A percentile compares a stretch with the other conserved stretches of the same genome.
phyloP scores from a whole-genome alignment of 2,329 filamentous ascomycete species.

The Colletotrichum sp. region DNA sequence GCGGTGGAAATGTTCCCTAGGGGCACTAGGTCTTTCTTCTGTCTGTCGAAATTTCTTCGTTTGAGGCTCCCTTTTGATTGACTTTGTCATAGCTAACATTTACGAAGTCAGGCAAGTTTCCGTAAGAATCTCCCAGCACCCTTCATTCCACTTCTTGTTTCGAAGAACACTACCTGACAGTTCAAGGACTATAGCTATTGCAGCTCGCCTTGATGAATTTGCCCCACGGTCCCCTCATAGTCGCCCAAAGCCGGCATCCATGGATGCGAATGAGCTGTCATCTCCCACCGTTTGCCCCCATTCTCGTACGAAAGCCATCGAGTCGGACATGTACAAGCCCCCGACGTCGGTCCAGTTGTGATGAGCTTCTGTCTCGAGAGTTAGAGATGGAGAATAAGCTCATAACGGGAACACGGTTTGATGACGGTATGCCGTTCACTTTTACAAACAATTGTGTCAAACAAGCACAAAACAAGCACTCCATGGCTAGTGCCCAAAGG shows the following conservation, averaged over 20 bases:
- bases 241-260: not conserved
- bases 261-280: not conserved
- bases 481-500: not conserved
- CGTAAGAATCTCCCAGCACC: too few relatives aligned
- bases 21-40: too few relatives aligned
- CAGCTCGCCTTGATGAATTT: not conserved
- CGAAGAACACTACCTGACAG: not conserved
- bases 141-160: not conserved
- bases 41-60: not conserved
- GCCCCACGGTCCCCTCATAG: not conserved
- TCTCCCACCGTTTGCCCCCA: not conserved
- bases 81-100: not conserved
- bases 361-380: not conserved
- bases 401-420: too few relatives aligned
- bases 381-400: too few relatives aligned
- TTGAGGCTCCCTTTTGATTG: accelerated
- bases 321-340: not conserved
- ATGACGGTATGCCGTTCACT: not conserved
- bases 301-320: accelerated
- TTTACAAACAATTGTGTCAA: not conserved
- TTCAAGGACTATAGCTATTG: not conserved
- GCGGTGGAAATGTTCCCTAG: not conserved
- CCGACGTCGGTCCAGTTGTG: not conserved
- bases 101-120: not conserved
- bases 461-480: not conserved